Percentiles rank a stretch among this genome's conserved stretches.
These are phyloP conservation scores for Tricholoma saponaceum DNA, from an alignment of 768 basidiomycete genomes.

Conservation along the genomic window DNA sequence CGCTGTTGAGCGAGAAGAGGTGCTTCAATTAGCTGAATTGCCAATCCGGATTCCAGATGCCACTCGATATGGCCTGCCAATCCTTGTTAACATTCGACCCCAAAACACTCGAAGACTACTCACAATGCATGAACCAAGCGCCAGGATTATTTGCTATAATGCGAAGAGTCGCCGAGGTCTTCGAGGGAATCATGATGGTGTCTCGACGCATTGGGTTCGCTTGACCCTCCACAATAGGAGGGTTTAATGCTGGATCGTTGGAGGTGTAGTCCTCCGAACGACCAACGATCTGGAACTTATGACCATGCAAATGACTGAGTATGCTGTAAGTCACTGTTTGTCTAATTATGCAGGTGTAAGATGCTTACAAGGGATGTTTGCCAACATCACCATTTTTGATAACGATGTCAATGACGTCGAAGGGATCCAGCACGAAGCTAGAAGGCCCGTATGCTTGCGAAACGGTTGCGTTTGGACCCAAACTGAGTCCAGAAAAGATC, in stretches of 20 bases:
- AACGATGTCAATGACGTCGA: constrained; percentile 75
- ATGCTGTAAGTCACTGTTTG: neutral
- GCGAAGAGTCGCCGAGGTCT: constrained; percentile 67
- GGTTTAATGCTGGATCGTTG: constrained; percentile 73
- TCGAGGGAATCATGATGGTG: constrained; percentile 73
- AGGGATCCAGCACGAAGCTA: constrained; percentile 70
- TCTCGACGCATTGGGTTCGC: constrained; percentile 91
- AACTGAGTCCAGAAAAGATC: constrained; percentile 69
- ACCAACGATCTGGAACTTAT: constrained; percentile 79
- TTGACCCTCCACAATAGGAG: constrained; percentile 72
- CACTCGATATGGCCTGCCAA: constrained; percentile 75
- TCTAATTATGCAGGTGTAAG: neutral
- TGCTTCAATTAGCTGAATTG: constrained; percentile 80
- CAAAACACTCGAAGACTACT: constrained; percentile 20
- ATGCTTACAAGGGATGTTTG: constrained; percentile 81
- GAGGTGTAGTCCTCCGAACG: constrained; percentile 69
- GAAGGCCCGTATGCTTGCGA: constrained; percentile 72
- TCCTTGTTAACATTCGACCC: neutral
- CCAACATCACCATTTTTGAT: constrained; percentile 69
- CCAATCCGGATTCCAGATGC: constrained; percentile 84
- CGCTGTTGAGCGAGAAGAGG: constrained; percentile 65
- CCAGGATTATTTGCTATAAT: constrained; percentile 92
- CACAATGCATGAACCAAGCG: constrained; percentile 82
- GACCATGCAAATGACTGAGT: constrained; percentile 84
- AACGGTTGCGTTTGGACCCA: constrained; percentile 71